Evolutionary conservation across 805 yeast genomes (phyloP).

Genomic region (Yarrowia sp.): DNA sequence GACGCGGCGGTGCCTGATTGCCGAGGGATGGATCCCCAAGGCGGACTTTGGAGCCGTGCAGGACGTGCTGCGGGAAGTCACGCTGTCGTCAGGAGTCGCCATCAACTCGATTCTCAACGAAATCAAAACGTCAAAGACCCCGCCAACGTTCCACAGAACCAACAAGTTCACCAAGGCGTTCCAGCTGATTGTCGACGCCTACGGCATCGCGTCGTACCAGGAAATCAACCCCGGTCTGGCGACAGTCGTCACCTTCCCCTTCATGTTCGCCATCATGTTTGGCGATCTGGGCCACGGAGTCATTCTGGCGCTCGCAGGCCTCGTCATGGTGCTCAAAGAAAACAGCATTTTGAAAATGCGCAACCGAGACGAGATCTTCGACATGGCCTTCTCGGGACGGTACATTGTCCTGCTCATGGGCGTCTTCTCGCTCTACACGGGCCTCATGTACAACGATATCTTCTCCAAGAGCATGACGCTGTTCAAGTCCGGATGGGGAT

Average conservation of each 20-base stretch:
- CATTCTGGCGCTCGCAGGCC: conserved; percentile 70
- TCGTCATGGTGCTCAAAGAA: conserved; percentile 69
- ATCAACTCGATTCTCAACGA: conserved; percentile 50
- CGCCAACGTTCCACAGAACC: conserved; percentile 91
- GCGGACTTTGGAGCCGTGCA: conserved; percentile 63
- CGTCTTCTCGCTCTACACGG: conserved; percentile 91
- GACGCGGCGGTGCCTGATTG: conserved; percentile 75
- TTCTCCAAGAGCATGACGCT: conserved; percentile 88
- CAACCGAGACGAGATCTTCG: conserved; percentile 85
- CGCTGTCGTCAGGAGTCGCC: conserved; percentile 46
- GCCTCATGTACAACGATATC: conserved; percentile 87
- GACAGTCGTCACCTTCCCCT: conserved; percentile 92
- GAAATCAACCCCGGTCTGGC: conserved; percentile 97
- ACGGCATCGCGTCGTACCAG: conserved; percentile 88
- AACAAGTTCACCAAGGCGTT: conserved; percentile 91
- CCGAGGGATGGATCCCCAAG: conserved; percentile 97
- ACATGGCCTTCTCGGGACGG: conserved; percentile 93
- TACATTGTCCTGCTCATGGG: conserved; percentile 93
- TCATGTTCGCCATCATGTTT: conserved; percentile 98
- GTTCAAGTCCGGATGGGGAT: conserved; percentile 86
- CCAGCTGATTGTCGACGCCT: conserved; percentile 91
- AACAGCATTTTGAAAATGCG: conserved; percentile 55
- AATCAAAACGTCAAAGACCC: conserved; percentile 74
- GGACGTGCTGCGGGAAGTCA: conserved; percentile 59
- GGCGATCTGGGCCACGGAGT: conserved; percentile 98